Evolutionary conservation across 2,329 filamentous ascomycete genomes (phyloP), one percentile per base, ranked within the genome.

Genomic region (Apiospora koreana): DNA sequence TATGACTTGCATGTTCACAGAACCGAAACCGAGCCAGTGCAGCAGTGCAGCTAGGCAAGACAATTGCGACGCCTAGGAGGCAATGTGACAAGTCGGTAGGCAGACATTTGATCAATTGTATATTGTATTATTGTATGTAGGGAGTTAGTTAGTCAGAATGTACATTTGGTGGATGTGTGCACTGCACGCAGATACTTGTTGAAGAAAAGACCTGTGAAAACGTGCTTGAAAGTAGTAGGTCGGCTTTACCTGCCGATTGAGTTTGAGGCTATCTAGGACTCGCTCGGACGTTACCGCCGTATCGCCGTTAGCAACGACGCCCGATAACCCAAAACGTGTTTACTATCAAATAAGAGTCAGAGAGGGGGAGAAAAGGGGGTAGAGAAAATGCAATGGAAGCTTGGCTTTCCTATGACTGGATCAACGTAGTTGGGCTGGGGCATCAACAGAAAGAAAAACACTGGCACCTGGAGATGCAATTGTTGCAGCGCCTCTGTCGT

Each of bases 221-320:
- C 10, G 35, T 16, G 16, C 12, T n/a, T 18, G 25, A 28, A 54
- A 16, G 18, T 62, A n/a, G 31, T 9, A n/a, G 54, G 54, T 21
- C 54, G 31, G 54, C 31, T 54, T 35, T 9, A 62, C 54, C 3
- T 23, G 54, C 28, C 54, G 54, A 62, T 62, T 62, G 54, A 62
- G 54, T 62, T 62, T 38, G 54, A 62, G 54, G 54, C 54, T 38
- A 62, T 62, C 54, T 62, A 62, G 50, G 50, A 28, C 25, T 31
- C 41, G 43, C 54, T 62, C 31, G 54, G 54, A 62, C 31, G 50
- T 58, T 58, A 14, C 31, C 54, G 50, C 50, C 50, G 50, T 38
- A 62, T 62, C 54, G 54, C 54, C 54, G 54, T 62, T 62, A 38
- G 38, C 31, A n/a, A 62, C 54, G 31, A 35, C 48, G 23, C 28